Evolutionary conservation across 805 yeast species (phyloP).

Genomic region (Scheffersomyces stipitis): DNA sequence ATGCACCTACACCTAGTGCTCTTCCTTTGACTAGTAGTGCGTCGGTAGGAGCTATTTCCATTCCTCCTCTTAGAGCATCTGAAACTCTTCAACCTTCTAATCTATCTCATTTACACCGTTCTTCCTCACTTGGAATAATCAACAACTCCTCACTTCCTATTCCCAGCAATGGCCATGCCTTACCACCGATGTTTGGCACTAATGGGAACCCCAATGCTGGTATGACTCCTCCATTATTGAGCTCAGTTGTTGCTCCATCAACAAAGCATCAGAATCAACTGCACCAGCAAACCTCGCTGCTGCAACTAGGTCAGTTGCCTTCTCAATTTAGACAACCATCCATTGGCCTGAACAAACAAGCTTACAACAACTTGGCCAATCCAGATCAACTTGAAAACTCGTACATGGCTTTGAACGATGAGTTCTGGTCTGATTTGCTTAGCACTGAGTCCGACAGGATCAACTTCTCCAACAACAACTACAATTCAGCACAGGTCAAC

Average conservation of each 20-base stretch:
- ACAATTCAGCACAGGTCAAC: slow-evolving; percentile 9
- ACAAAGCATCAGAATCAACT: too few species aligned
- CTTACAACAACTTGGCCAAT: slow-evolving; percentile 16
- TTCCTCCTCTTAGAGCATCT: background rate
- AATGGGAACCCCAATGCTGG: background rate
- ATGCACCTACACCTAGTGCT: background rate
- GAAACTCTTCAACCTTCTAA: background rate
- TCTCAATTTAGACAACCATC: background rate
- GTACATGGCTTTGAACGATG: slow-evolving; percentile 60
- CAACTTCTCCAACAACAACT: slow-evolving; percentile 28
- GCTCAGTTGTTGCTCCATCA: background rate
- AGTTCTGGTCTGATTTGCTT: slow-evolving; percentile 65
- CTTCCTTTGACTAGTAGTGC: background rate
- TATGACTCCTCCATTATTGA: background rate
- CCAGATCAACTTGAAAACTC: slow-evolving; percentile 46
- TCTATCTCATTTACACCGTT: too few species aligned
- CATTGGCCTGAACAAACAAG: background rate
- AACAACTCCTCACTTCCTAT: background rate
- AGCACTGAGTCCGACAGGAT: slow-evolving; percentile 34
- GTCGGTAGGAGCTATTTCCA: background rate
- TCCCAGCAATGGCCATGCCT: background rate
- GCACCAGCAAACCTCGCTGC: too few species aligned
- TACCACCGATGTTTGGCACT: background rate
- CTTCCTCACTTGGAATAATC: background rate
- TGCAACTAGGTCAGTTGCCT: too few species aligned